Base-by-base conservation (phyloP, 2,329 filamentous ascomycete species). In the Amylocarpus encephaloides region DNA sequence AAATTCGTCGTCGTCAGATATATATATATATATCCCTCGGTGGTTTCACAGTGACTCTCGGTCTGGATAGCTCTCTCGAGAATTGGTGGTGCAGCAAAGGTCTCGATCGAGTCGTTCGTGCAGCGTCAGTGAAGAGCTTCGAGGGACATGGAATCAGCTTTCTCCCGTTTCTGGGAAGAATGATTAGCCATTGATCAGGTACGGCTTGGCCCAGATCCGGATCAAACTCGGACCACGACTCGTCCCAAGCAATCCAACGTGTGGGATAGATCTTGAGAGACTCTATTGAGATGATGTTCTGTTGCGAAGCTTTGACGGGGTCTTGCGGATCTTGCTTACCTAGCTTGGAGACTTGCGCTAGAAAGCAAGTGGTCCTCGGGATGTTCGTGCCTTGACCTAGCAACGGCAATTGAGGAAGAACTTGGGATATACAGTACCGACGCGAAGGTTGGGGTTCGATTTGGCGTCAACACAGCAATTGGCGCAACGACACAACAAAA, bases 241-340 rank as follows among this genome's bases (percentile, higher is more conserved):
- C 22, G 22, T 26, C 22, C 22, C 22, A 26, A 26, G 22, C 22
- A 26, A 26, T 26, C 22, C 4, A 26, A 4, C 22, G 22, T 26
- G 22, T 26, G 22, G 22, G 22, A 26, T 26, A 26, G 22, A 26
- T 26, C 4, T 26, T 4, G 22, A 26, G 7, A 26, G n/a, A n/a
- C n/a, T n/a, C n/a, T n/a, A n/a, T 26, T 4, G 22, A 26, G 7
- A 26, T 26, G 7, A 26, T 26, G 4, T 4, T 26, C 22, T 26
- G 22, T 26, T 26, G 22, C 34, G 34, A 36, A 41, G 38, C 38
- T 41, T 19, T 16, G 13, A 12, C 12, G 15, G 15, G 15, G 29
- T 35, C n/a, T n/a, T n/a, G n/a, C n/a, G n/a, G n/a, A n/a, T n/a
- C n/a, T 13, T 18, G 12, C 55, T 55, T 57, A 57, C 55, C 52